These are phyloP conservation scores for Acanthamoeba royreba DNA, from an alignment of 208 protist species.

Conservation along the genomic window DNA sequence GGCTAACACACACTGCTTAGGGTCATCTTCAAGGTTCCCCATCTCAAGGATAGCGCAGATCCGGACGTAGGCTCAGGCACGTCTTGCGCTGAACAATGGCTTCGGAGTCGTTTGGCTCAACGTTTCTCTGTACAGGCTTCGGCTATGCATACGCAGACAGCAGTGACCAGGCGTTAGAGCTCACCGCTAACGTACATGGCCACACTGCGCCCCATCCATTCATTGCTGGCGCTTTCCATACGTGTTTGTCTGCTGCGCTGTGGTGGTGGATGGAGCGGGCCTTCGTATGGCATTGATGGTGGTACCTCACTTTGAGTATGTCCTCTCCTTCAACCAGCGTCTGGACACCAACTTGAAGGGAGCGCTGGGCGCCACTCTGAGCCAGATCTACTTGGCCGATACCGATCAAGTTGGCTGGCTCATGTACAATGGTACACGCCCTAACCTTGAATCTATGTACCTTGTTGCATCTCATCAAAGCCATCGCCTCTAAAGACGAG, in stretches of 20 bases:
- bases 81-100: not conserved
- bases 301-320: not conserved
- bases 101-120: not conserved
- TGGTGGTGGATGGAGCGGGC: not conserved
- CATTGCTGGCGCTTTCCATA: not conserved
- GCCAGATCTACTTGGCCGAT: not conserved
- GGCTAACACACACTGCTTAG: not conserved
- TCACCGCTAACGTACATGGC: not conserved
- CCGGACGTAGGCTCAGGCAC: not conserved
- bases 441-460: not conserved
- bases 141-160: constrained; percentile 62
- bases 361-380: constrained; percentile 46
- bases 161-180: not conserved
- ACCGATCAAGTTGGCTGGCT: not conserved
- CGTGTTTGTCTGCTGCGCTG: not conserved
- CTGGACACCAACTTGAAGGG: not conserved
- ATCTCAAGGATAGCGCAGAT: not conserved
- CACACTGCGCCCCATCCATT: not conserved
- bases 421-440: constrained; percentile 58
- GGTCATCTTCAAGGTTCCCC: not conserved
- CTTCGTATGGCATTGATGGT: not conserved
- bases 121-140: not conserved
- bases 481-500: not conserved
- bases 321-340: not conserved
- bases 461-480: not conserved